A percentile compares a stretch with the other conserved stretches of the same genome.
Evolutionary conservation across 306 rosid species (phyloP).

Genomic region (Casuarina equisetifolia): DNA sequence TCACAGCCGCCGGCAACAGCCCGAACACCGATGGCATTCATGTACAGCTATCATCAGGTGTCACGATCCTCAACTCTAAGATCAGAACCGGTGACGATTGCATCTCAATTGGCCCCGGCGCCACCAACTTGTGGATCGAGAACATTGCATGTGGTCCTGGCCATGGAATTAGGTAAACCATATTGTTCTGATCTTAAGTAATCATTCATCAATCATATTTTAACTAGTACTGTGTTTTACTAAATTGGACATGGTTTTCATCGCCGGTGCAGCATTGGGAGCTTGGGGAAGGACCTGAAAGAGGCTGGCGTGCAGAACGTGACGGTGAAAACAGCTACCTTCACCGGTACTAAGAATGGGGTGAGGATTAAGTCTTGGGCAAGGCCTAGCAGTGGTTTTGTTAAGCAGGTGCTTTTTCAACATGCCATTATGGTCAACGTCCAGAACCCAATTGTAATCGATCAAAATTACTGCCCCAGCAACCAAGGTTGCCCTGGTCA

Average conservation of each 20-base stretch:
- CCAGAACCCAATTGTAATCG: conserved; percentile 47
- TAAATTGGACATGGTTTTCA: background rate
- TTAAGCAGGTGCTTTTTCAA: conserved; percentile 37
- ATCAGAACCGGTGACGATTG: conserved; percentile 57
- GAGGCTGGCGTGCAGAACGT: conserved; percentile 58
- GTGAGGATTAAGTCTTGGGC: conserved; percentile 64
- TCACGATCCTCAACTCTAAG: conserved; percentile 42
- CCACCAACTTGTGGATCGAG: conserved; percentile 61
- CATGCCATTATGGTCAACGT: conserved; percentile 41
- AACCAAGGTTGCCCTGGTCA: conserved; percentile 37
- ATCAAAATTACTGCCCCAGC: conserved; percentile 57
- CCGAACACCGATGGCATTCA: conserved; percentile 73
- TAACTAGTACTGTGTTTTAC: too few species aligned
- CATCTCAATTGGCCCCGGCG: conserved; percentile 61
- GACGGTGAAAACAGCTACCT: conserved; percentile 41
- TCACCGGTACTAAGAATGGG: conserved; percentile 43
- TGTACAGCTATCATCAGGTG: conserved; percentile 45
- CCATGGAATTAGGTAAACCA: conserved; percentile 56
- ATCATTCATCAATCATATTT: too few species aligned
- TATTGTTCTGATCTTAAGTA: too few species aligned
- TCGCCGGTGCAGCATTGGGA: conserved; percentile 46
- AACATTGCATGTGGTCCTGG: conserved; percentile 62
- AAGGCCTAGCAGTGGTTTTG: conserved; percentile 50
- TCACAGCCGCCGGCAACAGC: conserved; percentile 40
- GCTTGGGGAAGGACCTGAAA: conserved; percentile 38